Evolutionary conservation across 345 rosid species (phyloP), one percentile per base, ranked within the genome.

Genomic region (Adansonia digitata): DNA sequence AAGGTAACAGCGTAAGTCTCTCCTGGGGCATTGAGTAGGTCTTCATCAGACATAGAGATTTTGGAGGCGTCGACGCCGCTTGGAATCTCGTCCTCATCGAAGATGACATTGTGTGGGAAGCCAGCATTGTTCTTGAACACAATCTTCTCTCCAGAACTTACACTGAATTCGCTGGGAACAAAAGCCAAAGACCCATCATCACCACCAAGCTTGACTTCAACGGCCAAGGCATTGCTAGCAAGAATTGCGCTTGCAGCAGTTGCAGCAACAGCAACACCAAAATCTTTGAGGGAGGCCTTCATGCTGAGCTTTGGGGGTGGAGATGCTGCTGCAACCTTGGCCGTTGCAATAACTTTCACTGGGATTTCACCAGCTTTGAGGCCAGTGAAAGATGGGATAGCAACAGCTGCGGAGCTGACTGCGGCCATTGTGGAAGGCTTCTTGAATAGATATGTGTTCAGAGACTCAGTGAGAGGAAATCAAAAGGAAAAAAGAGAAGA

Each of bases 111-210:
- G 86, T 94, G 98, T 1, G 97, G 98, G 88, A 79, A 94, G 14
- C 92, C 98, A 11, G 97, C 91, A 70, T 89, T 87, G 89, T 94
- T 94, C 87, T 85, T 92, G 90, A 94, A 94, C 68, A 87, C 93
- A 37, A 94, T 94, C 81, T 87, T 89, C 76, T 92, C 97, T 4
- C 98, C 97, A 17, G 92, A 1, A 75, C 86, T 69, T 3, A 89
- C 81, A 1, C 84, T 59, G 89, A 92, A 88, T 0, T 74, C 51
- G 43, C 15, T 81, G 4, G 98, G 98, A 26, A 88, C 84, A 76
- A 94, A 94, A 48, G 81, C 97, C 74, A 94, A 74, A 0, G 67
- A 69, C 8, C 97, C 98, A 67, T 88, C 93, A 52, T 83, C 86
- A 1, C 82, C 72, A 24, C 98, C 98, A 13, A 94, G 86, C 81